Conservation (phyloP, 306 rosid genomes). For the Macrotyloma uniflorum region DNA sequence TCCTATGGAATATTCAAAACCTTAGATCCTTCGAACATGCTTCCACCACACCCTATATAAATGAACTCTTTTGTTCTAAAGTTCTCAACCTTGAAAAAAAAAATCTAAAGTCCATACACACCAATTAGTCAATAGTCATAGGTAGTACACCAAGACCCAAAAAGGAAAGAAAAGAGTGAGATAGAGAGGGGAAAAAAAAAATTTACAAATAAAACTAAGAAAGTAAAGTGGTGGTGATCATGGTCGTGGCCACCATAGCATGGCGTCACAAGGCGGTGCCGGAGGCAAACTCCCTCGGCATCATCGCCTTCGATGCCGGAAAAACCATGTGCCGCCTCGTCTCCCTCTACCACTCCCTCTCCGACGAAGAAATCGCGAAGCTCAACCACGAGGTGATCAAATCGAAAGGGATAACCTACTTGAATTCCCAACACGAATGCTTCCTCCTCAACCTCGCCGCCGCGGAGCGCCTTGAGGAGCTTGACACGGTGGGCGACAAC, state of each 20-base stretch:
- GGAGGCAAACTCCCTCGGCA: conserved; percentile 38
- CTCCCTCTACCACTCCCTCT: conserved; percentile 60
- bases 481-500: conserved; percentile 40
- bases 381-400: conserved; percentile 36
- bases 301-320: conserved; percentile 66
- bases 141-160: neutral
- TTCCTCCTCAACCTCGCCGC: conserved; percentile 68
- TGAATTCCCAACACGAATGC: conserved; percentile 53
- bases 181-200: too few relatives aligned
- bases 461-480: conserved; percentile 61
- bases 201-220: neutral
- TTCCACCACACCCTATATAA: conserved; percentile 27
- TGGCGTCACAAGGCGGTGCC: conserved; percentile 38
- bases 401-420: conserved; percentile 53
- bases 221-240: conserved; percentile 3
- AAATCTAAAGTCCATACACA: neutral
- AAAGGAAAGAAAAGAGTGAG: neutral
- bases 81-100: neutral
- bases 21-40: neutral
- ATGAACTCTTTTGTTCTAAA: conserved; percentile 2
- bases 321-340: conserved; percentile 57
- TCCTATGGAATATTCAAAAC: conserved; percentile 23
- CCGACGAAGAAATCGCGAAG: conserved; percentile 46
- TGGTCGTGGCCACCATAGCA: conserved; percentile 50
- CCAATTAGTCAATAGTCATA: conserved; percentile 5